Percentiles rank a stretch among this genome's conserved stretches.
These are phyloP conservation scores for Achaetomium macrosporum DNA, from an alignment of 2,329 filamentous ascomycete species.

Conservation along the genomic window DNA sequence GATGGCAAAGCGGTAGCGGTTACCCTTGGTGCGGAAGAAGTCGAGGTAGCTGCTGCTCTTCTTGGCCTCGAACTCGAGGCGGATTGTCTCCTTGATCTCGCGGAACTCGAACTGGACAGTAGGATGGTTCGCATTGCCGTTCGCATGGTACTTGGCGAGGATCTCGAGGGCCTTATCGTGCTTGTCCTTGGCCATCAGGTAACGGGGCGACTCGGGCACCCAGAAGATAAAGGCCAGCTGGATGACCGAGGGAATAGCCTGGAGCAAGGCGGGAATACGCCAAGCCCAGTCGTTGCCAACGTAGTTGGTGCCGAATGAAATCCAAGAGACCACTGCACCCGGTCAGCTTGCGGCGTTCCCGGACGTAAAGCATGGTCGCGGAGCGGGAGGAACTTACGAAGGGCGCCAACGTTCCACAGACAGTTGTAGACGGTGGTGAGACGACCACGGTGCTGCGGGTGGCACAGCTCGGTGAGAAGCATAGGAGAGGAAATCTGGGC, in stretches of 20 bases:
- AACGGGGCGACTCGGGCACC: conserved; percentile 48
- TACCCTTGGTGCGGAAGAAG: conserved; percentile 57
- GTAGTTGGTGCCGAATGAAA: conserved; percentile 43
- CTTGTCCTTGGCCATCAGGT: conserved; percentile 29
- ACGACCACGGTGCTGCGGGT: conserved; percentile 44
- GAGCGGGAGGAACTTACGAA: conserved; percentile 16
- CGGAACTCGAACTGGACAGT: conserved; percentile 53
- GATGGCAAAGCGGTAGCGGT: conserved; percentile 58
- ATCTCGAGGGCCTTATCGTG: conserved; percentile 48
- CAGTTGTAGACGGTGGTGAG: conserved; percentile 51
- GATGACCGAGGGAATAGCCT: conserved; percentile 42
- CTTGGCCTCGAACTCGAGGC: conserved; percentile 42
- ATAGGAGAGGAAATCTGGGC: conserved; percentile 48
- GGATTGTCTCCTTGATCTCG: conserved; percentile 50
- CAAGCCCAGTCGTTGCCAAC: conserved; percentile 47
- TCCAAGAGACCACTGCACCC: conserved; percentile 38
- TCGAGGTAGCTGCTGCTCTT: conserved; percentile 51
- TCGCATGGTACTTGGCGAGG: conserved; percentile 51
- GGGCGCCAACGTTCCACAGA: conserved; percentile 47
- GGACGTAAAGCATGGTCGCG: too few species aligned
- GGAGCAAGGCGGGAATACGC: conserved; percentile 44
- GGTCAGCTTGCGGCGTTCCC: too few species aligned
- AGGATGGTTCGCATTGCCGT: conserved; percentile 44
- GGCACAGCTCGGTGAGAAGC: conserved; percentile 48
- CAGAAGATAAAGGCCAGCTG: conserved; percentile 47